Conservation (phyloP, 202 grass and related monocot genomes). For the Dendrocalamus latiflorus region DNA sequence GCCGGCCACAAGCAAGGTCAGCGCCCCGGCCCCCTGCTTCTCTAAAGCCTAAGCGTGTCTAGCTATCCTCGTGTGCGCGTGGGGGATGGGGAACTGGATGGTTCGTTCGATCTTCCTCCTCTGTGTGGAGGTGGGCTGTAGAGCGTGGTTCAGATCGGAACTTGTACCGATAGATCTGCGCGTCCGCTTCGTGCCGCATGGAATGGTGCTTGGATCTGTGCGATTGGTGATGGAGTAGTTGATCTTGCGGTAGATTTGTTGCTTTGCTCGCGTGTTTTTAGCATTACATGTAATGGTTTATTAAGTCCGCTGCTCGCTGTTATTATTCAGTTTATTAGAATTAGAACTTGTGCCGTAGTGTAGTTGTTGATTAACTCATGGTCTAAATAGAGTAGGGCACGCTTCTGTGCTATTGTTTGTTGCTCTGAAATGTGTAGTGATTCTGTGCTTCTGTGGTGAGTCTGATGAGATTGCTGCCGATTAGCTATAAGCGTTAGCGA, state of each 20-base stretch:
- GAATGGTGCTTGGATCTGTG: conserved; percentile 19
- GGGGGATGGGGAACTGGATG: background rate
- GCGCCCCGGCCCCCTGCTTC: background rate
- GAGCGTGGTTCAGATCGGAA: background rate
- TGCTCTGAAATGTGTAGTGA: background rate
- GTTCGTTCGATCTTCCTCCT: background rate
- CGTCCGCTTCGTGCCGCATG: too few species aligned
- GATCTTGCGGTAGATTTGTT: background rate
- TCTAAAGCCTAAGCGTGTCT: background rate
- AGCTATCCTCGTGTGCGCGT: background rate
- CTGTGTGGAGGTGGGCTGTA: background rate
- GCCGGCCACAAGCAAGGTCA: conserved; percentile 76
- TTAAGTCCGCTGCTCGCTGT: background rate
- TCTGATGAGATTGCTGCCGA: background rate
- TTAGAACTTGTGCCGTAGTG: background rate
- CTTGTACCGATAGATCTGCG: background rate
- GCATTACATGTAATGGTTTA: background rate
- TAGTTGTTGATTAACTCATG: background rate
- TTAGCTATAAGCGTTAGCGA: background rate
- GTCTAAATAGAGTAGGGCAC: background rate
- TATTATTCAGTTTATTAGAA: background rate
- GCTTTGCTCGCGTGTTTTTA: background rate
- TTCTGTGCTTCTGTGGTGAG: background rate
- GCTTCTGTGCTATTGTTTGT: background rate
- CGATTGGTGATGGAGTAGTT: background rate